Percentiles rank a stretch among this genome's conserved stretches.
Evolutionary conservation across 2,329 filamentous ascomycete species (phyloP).

Genomic region (Hypoxylon sp.): DNA sequence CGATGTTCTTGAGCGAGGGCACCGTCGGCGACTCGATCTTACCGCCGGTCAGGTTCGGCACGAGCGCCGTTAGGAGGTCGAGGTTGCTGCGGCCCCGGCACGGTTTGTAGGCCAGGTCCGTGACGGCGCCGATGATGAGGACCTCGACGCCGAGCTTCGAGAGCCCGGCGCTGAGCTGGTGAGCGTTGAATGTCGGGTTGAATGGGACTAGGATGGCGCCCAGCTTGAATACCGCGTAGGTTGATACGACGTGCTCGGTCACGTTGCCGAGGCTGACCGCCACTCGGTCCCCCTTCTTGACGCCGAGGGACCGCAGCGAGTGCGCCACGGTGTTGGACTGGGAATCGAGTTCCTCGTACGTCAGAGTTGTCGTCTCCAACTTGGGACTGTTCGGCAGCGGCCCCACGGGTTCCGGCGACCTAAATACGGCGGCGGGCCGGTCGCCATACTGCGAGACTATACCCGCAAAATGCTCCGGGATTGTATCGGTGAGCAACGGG

Average conservation of each 20-base stretch:
- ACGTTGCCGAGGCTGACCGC: constrained; percentile 88
- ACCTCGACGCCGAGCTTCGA: constrained; percentile 76
- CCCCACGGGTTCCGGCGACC: constrained; percentile 52
- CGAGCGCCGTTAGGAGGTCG: constrained; percentile 54
- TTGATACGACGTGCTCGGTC: constrained; percentile 81
- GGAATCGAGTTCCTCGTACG: constrained; percentile 77
- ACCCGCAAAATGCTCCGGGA: constrained; percentile 74
- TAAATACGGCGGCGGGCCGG: constrained; percentile 63
- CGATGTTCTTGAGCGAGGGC: constrained; percentile 73
- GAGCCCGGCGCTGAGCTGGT: constrained; percentile 80
- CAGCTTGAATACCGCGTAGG: constrained; percentile 91
- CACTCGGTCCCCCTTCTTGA: constrained; percentile 83
- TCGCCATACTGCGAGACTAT: constrained; percentile 72
- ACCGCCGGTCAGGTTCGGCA: constrained; percentile 51
- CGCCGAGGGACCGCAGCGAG: constrained; percentile 73
- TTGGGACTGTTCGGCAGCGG: constrained; percentile 55
- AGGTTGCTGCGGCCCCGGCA: constrained; percentile 62
- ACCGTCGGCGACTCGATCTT: constrained; percentile 58
- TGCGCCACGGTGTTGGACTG: constrained; percentile 78
- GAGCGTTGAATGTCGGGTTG: constrained; percentile 86
- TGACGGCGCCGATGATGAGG: constrained; percentile 86
- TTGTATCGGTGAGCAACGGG: constrained; percentile 70
- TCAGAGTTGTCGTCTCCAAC: constrained; percentile 71
- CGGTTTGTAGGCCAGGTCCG: constrained; percentile 76
- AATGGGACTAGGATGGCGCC: constrained; percentile 94